These are phyloP conservation scores for Nematocida minor DNA, from an alignment of 371 early-diverging fungal species.

Conservation along the genomic window DNA sequence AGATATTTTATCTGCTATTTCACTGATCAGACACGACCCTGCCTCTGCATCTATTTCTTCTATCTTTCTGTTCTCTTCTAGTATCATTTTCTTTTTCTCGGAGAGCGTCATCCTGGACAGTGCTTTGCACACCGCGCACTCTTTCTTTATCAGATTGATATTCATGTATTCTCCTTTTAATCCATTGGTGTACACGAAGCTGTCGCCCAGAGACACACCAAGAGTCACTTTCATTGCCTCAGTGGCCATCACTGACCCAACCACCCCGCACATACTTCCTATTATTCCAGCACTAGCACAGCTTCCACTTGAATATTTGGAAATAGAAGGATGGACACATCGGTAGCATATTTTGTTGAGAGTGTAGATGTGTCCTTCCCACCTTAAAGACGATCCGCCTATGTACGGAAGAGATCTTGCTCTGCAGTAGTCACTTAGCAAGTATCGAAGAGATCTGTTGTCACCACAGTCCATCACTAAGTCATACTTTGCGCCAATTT, in stretches of 20 bases:
- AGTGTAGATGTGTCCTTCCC: constrained; percentile 76
- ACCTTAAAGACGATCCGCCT: constrained; percentile 81
- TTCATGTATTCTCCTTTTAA: constrained; percentile 16
- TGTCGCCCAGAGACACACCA: background rate
- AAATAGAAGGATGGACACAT: constrained; percentile 77
- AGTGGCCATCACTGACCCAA: constrained; percentile 85
- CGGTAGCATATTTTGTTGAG: constrained; percentile 86
- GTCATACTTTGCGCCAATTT: constrained; percentile 69
- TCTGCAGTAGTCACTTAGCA: constrained; percentile 85
- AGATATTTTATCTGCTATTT: background rate
- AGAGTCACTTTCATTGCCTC: constrained; percentile 74
- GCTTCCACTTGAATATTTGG: constrained; percentile 72
- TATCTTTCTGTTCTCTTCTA: background rate
- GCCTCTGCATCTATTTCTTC: background rate
- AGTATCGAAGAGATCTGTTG: constrained; percentile 86
- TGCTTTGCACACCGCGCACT: background rate
- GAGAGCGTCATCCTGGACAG: background rate
- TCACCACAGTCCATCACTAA: constrained; percentile 89
- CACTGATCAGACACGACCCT: background rate
- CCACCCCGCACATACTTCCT: constrained; percentile 77
- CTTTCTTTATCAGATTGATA: background rate
- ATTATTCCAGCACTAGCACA: constrained; percentile 94
- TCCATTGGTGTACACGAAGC: background rate
- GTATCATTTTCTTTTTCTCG: background rate
- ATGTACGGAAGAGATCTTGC: constrained; percentile 75